Percentiles rank a stretch among this genome's conserved stretches.
These are phyloP conservation scores for Ambrosia artemisiifolia DNA, from an alignment of 129 eudicot species.

Conservation along the genomic window DNA sequence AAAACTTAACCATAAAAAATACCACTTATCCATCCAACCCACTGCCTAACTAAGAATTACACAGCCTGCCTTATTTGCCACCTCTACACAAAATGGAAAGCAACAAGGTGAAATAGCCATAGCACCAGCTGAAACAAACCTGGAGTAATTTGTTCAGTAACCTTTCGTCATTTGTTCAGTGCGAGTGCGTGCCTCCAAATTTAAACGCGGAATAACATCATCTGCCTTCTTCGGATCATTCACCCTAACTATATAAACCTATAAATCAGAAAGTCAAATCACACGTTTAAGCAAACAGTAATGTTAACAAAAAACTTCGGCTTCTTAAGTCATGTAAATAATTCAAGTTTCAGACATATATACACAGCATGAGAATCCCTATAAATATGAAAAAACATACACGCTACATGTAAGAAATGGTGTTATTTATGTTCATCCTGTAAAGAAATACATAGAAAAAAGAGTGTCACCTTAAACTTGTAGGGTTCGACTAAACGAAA, in stretches of 20 bases:
- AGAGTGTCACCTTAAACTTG: slow-evolving; percentile 55
- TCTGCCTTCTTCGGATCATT: slow-evolving; percentile 31
- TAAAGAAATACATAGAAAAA: slow-evolving; percentile 2
- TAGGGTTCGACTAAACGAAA: slow-evolving; percentile 52
- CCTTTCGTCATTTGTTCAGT: no score
- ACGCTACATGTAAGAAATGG: neutral
- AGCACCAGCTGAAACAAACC: slow-evolving; percentile 26
- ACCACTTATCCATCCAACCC: no score
- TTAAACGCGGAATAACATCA: slow-evolving; percentile 37
- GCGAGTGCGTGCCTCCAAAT: slow-evolving; percentile 22
- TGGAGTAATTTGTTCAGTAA: slow-evolving; percentile 3
- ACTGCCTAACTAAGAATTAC: no score
- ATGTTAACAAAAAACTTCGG: neutral
- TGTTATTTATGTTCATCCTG: slow-evolving; percentile 1
- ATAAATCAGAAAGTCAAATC: slow-evolving; percentile 8
- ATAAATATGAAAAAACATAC: neutral
- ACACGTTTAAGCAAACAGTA: neutral
- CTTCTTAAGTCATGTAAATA: neutral
- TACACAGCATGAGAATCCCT: neutral
- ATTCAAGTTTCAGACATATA: neutral
- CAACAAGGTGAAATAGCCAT: no score
- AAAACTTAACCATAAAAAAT: no score
- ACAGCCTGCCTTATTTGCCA: neutral
- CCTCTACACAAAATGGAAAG: neutral
- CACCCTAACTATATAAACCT: slow-evolving; percentile 53